Evolutionary conservation across 2,329 filamentous ascomycete species (phyloP).

Genomic region (Tolypocladium ophioglossoides): DNA sequence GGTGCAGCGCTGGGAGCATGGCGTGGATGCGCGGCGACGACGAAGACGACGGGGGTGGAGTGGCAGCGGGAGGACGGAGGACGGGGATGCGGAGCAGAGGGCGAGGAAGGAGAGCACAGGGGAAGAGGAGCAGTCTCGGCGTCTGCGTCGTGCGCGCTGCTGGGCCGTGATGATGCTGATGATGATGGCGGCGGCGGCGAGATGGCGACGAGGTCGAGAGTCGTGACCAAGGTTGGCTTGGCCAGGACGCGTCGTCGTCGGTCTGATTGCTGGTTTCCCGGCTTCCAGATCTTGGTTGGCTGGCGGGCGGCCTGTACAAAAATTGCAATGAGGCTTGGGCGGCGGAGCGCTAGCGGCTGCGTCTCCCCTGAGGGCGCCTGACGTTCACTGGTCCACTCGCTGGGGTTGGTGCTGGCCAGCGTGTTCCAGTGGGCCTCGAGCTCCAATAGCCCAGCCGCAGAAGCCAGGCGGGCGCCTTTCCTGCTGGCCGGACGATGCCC

Average conservation of each 20-base stretch:
- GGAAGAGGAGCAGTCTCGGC: background rate
- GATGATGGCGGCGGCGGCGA: background rate
- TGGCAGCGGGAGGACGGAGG: background rate
- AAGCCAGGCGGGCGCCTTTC: too few relatives aligned
- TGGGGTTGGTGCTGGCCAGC: background rate
- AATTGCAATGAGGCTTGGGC: conserved; percentile 1
- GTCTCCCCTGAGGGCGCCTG: background rate
- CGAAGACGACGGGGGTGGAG: background rate
- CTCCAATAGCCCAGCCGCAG: too few relatives aligned
- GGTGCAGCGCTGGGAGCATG: background rate
- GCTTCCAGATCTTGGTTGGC: background rate
- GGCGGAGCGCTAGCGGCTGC: background rate
- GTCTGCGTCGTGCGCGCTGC: background rate
- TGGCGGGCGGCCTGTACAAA: background rate
- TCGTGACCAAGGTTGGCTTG: background rate
- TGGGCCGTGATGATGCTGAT: background rate
- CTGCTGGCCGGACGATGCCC: background rate
- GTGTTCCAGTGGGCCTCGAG: background rate
- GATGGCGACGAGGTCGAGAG: background rate
- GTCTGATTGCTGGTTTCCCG: background rate
- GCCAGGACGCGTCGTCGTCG: conserved; percentile 1
- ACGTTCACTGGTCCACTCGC: background rate
- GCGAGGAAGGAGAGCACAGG: background rate
- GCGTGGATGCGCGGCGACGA: background rate
- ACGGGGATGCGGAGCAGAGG: background rate